Base-by-base conservation (phyloP, 805 yeast genomes). In the Lachancea dasiensis region DNA sequence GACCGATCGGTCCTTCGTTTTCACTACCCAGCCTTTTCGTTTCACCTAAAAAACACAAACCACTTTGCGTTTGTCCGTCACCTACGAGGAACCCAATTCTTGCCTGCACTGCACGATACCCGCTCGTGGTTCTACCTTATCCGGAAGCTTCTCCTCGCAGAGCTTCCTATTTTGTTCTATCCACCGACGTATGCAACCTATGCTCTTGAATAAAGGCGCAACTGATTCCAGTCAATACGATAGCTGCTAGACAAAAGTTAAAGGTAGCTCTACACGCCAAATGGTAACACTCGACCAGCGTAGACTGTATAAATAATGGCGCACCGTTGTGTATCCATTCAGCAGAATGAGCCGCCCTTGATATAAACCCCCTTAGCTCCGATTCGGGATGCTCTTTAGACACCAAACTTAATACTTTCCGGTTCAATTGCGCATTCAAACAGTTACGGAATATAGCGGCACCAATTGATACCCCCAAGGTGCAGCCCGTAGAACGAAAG, bases 401-500 rank as follows among this genome's bases (percentile, higher is more conserved):
- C 13, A 56, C 55, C 31, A 50, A 57, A 7, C 43, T 40, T 16
- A 66, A 43, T 16, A 73, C 66, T 9, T 57, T 52, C 0, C 32
- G 36, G 1, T 38, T 31, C 25, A 73, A 46, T 25, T 49, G 46
- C 1, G 39, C 29, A 16, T 56, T 50, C 21, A 80, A 60, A 3
- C 68, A 53, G 29, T 63, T 58, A 32, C 74, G 77, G 58, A 81
- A 80, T 16, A 81, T 67, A 4, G 83, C 78, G 4, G 81, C 74
- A 0, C 80, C 81, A 30, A 78, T 55, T 0, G 86, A 66, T 11
- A 86, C 87, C 26, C 95, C 95, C 34, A 85, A 60, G 0, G 92
- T 82, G n/a, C 90, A 81, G 0, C 95, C 95, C 1, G 87, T 79
- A 7, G 90, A 80, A 52, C 95, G 70, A 65, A 83, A 86, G 0